These are phyloP conservation scores for Handroanthus guayacan DNA, from an alignment of 257 asterid genomes.

Conservation along the genomic window DNA sequence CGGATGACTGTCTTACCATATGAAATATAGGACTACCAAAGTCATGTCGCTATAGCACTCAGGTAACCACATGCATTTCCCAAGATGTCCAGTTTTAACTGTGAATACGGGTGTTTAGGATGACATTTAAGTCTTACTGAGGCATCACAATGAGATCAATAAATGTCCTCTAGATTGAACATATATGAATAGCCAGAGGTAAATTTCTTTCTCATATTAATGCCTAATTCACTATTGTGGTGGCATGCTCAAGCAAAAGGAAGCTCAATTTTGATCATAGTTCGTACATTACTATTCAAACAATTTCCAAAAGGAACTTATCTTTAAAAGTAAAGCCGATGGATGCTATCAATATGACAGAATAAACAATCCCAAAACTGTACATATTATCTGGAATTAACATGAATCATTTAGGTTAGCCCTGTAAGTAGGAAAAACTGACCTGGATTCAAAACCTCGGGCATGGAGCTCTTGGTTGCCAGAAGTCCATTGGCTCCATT, in stretches of 20 bases:
- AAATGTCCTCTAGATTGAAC: background rate
- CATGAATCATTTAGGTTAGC: background rate
- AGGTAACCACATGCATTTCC: too few relatives aligned
- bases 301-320: too few relatives aligned
- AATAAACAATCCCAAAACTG: too few relatives aligned
- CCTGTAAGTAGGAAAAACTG: conserved; percentile 35
- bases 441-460: conserved; percentile 68
- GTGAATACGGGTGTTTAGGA: background rate
- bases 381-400: background rate
- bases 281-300: too few relatives aligned
- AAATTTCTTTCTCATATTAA: conserved; percentile 3
- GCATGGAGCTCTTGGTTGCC: conserved; percentile 51
- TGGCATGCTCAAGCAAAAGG: too few relatives aligned
- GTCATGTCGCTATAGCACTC: too few relatives aligned
- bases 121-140: background rate
- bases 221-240: too few relatives aligned
- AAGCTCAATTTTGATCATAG: too few relatives aligned
- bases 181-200: background rate
- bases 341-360: too few relatives aligned
- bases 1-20: background rate
- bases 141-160: background rate
- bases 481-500: conserved; percentile 50
- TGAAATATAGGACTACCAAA: too few relatives aligned
- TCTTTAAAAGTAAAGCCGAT: too few relatives aligned
- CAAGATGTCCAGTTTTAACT: background rate